Percentiles rank a stretch among this genome's conserved stretches.
These are phyloP conservation scores for Beauveria sp. DNA, from an alignment of 2,329 filamentous ascomycete species.

Conservation along the genomic window DNA sequence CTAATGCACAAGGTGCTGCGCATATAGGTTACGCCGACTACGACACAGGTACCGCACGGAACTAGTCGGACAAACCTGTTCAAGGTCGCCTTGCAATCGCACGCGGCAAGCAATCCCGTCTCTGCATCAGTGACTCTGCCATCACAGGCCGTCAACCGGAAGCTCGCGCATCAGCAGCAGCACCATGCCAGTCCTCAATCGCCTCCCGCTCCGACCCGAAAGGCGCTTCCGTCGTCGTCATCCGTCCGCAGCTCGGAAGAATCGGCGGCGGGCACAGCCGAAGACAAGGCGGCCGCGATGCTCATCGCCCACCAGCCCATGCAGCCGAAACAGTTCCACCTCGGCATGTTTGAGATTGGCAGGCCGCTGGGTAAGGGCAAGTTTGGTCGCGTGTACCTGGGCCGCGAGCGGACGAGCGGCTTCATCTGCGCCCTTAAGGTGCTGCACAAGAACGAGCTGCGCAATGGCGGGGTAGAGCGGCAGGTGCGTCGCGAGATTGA, in stretches of 20 bases:
- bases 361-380: constrained; percentile 81
- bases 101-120: constrained; percentile 52
- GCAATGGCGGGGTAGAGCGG: constrained; percentile 72
- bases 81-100: constrained; percentile 76
- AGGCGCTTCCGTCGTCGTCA: constrained; percentile 14
- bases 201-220: constrained; percentile 24
- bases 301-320: constrained; percentile 49
- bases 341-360: constrained; percentile 92
- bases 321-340: constrained; percentile 62
- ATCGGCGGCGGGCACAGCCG: constrained; percentile 24
- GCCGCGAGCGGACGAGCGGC: constrained; percentile 67
- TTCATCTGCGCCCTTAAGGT: constrained; percentile 86
- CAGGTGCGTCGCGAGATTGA: constrained; percentile 83
- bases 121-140: constrained; percentile 59
- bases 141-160: constrained; percentile 54
- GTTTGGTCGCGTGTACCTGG: constrained; percentile 79
- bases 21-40: constrained; percentile 20
- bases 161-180: constrained; percentile 24
- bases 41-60: constrained; percentile 40
- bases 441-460: constrained; percentile 74
- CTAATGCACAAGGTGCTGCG: background rate
- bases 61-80: constrained; percentile 70
- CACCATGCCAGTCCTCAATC: constrained; percentile 41
- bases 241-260: constrained; percentile 41
- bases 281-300: constrained; percentile 38